Evolutionary conservation across 169 alveolate genomes (phyloP), one percentile per base, ranked within the genome.

Genomic region (Plasmodium blacklocki): DNA sequence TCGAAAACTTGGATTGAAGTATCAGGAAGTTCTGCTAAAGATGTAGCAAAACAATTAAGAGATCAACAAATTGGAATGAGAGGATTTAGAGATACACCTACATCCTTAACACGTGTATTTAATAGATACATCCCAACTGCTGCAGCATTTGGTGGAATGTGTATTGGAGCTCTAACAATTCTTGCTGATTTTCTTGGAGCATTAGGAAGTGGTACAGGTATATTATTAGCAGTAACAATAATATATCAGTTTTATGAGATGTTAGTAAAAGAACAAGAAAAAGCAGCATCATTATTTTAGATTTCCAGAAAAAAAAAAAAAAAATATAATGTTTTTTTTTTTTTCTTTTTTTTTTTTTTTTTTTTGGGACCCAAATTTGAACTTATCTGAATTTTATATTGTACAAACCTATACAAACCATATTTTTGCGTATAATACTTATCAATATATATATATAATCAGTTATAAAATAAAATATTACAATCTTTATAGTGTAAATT

Each of bases 81-180:
- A 23, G 97, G 97, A 1, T 91, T 93, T 88, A 88, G 97, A 80
- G 97, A 94, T 68, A 93, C 97, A 9, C 95, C 97, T 0, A 94
- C 95, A 23, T 94, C 96, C 1, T 90, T 94, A 29, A 94, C 96
- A 14, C 90, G 92, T 32, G 96, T 94, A 5, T 94, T 94, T 63
- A 93, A 95, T 59, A 87, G 96, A 92, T 98, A 98, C 93, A 98
- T 99, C 78, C 99, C 99, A n/a, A 98, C 99, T 45, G 99, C 99
- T 0, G 99, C 99, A 14, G 99, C 99, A 43, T 98, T 99, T 89
- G 99, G 99, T 19, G 99, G 99, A 47, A 97, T 98, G 99, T 99
- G 99, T 93, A 98, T 99, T 92, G 99, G 99, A 49, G 99, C 99
- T 9, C 94, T 99, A 68, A 97, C 99, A 49, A 98, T 99, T 80